Base-by-base conservation (phyloP, 768 basidiomycete species). In the Pholiota conissans region DNA sequence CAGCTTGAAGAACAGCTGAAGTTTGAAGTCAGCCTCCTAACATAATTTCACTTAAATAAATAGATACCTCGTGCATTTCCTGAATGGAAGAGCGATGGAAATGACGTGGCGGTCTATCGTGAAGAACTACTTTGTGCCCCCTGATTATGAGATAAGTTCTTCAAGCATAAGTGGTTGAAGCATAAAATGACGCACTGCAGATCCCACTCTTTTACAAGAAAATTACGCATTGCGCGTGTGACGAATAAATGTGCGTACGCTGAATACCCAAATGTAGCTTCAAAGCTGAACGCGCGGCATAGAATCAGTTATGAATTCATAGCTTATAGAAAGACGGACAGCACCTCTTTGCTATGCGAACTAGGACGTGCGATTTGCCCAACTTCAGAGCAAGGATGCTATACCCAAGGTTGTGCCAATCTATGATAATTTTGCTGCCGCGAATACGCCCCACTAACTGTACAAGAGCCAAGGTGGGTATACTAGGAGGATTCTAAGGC, bases 331-430 rank as follows among this genome's bases (percentile, higher is more conserved):
- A 13, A 11, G 35, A 32, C 24, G 5, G 29, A 24, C 18, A 58
- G 72, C n/a, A 96, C 96, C 82, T 81, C 73, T 83, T 84, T 0
- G 93, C 89, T 20, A 96, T 67, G 61, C 71, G 80, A 37, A 96
- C 93, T 59, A 95, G 79, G 0, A 78, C 70, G 68, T 94, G 91
- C 0, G 71, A 68, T 1, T 76, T 57, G 0, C 93, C 91, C n/a
- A 95, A 74, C 64, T 85, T 89, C 61, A 99, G 72, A 1, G 89
- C 90, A 48, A 99, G 83, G 46, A 98, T 94, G 61, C 87, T 96
- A 69, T 93, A 95, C 16, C 97, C 97, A 24, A 96, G 83, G 71
- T 99, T 99, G 70, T 99, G 97, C 97, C 97, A 99, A 74, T 99
- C 97, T 54, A 99, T 95, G 58, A 99, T 91, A 62, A 99, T 77